A percentile compares a stretch with the other conserved stretches of the same genome.
Evolutionary conservation across 139 green algal genomes (phyloP).

Genomic region (Chlorella vulgaris): DNA sequence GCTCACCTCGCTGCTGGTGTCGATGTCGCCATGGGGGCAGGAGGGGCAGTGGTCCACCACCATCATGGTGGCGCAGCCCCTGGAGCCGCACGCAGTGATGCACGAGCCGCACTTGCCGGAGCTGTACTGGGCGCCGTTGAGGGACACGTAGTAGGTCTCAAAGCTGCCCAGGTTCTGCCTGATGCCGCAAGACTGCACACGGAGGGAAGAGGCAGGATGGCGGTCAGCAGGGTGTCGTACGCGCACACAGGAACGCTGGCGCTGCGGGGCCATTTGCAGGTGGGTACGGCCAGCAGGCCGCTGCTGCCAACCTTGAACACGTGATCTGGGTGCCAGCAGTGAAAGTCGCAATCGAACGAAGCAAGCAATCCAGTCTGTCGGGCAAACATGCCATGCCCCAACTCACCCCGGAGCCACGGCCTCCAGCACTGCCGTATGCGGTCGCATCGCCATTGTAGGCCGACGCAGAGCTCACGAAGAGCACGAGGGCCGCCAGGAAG

Average conservation of each 20-base stretch:
- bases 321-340: no score
- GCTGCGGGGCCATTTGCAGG: neutral
- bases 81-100: neutral
- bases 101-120: neutral
- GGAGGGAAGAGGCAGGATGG: neutral
- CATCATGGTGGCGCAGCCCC: neutral
- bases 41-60: neutral
- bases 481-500: neutral
- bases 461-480: neutral
- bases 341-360: no score
- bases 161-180: neutral
- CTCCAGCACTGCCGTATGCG: slow-evolving; percentile 7
- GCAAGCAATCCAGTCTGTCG: neutral
- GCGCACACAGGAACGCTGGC: neutral
- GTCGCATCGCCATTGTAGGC: neutral
- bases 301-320: no score
- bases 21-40: slow-evolving; percentile 12
- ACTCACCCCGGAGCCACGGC: slow-evolving; percentile 1
- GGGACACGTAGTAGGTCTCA: slow-evolving; percentile 13
- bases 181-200: slow-evolving; percentile 4
- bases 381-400: neutral
- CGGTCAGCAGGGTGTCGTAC: neutral
- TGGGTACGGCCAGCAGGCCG: no score
- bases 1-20: neutral
- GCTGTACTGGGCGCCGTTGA: neutral